A percentile compares a stretch with the other conserved stretches of the same genome.
Evolutionary conservation across 345 rosid genomes (phyloP).

Genomic region (Firmiana major): DNA sequence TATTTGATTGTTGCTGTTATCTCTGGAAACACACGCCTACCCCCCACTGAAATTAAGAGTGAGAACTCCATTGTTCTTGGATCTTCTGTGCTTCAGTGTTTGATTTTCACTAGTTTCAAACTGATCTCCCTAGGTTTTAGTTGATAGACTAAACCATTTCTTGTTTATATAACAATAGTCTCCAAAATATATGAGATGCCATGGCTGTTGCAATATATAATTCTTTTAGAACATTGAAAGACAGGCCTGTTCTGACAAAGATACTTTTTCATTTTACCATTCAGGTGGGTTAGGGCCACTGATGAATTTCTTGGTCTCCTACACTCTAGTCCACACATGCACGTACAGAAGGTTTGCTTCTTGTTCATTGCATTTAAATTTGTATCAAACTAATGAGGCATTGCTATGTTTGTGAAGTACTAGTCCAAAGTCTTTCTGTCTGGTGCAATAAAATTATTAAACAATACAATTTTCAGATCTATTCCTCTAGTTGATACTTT

Average conservation of each 20-base stretch:
- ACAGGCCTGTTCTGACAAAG: neutral
- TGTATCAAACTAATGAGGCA: neutral
- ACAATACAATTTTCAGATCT: neutral
- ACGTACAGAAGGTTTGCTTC: constrained; percentile 46
- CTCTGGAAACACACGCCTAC: neutral
- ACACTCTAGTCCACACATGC: constrained; percentile 61
- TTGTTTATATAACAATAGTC: neutral
- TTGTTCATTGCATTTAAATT: neutral
- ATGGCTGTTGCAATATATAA: neutral
- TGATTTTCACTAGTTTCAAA: neutral
- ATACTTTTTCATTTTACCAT: constrained; percentile 9
- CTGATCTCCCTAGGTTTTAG: neutral
- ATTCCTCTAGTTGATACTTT: neutral
- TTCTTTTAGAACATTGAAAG: neutral
- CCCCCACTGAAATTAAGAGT: neutral
- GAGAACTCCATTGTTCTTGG: neutral
- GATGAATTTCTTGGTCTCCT: constrained; percentile 67
- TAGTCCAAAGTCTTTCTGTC: neutral
- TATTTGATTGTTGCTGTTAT: neutral
- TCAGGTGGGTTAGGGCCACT: constrained; percentile 91
- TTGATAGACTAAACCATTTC: neutral
- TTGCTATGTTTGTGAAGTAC: neutral
- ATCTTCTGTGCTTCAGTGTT: neutral
- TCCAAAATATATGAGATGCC: neutral
- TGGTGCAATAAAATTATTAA: neutral